Percentiles rank a stretch among this genome's conserved stretches.
phyloP scores from a whole-genome alignment of 768 basidiomycete genomes.

The Trametes cinnabarina region DNA sequence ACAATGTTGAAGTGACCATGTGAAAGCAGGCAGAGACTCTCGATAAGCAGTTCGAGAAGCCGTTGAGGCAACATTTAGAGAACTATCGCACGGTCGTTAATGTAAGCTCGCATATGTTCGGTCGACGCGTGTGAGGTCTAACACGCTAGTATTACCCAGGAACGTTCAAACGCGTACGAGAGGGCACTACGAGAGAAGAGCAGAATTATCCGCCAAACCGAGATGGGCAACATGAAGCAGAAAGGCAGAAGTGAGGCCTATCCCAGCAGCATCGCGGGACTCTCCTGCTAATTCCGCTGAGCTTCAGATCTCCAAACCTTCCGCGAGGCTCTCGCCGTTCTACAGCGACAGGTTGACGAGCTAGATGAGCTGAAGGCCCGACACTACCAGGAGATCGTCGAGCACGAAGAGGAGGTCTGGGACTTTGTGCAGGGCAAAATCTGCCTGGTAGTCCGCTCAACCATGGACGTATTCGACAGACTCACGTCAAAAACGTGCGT shows the following conservation, averaged over 20 bases:
- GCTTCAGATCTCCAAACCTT: constrained; percentile 80
- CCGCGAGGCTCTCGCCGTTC: constrained; percentile 72
- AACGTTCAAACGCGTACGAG: constrained; percentile 84
- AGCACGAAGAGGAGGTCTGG: constrained; percentile 97
- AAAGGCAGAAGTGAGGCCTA: constrained; percentile 74
- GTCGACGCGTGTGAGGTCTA: background rate
- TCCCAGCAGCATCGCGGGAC: background rate
- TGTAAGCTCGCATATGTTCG: constrained; percentile 38
- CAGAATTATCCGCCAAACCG: constrained; percentile 78
- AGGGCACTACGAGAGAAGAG: constrained; percentile 80
- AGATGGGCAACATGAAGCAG: constrained; percentile 79
- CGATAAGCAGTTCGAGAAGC: constrained; percentile 87
- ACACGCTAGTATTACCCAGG: constrained; percentile 43
- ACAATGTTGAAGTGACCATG: background rate
- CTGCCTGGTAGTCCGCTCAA: constrained; percentile 82
- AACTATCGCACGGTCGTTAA: constrained; percentile 71
- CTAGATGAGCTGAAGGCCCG: constrained; percentile 80
- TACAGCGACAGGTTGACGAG: constrained; percentile 90
- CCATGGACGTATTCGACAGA: constrained; percentile 89
- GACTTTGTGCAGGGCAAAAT: constrained; percentile 86
- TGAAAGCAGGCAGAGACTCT: constrained; percentile 69
- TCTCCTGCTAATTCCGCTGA: background rate
- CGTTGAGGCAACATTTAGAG: constrained; percentile 81
- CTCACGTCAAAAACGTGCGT: constrained; percentile 84
- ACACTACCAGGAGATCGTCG: constrained; percentile 86